Percentiles rank a stretch among this genome's conserved stretches.
These are phyloP conservation scores for Akanthomyces lecanii DNA, from an alignment of 2,329 filamentous ascomycete species.

Conservation along the genomic window DNA sequence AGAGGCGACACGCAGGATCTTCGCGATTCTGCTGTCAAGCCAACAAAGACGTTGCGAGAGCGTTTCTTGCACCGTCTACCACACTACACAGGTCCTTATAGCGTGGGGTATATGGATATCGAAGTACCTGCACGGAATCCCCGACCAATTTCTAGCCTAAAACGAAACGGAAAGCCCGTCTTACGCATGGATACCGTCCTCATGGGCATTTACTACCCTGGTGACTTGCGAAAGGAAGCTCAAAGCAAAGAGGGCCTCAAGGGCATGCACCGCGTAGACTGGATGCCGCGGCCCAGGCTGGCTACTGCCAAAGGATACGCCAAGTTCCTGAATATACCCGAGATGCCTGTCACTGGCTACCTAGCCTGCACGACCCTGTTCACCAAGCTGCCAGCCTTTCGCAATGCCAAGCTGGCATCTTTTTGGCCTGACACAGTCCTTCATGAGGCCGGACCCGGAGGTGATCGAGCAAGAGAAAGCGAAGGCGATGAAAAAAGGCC, in stretches of 20 bases:
- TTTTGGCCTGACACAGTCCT: conserved; percentile 4
- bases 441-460: neutral
- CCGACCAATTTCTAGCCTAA: conserved; percentile 37
- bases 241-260: conserved; percentile 27
- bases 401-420: conserved; percentile 54
- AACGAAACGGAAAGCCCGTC: conserved; percentile 35
- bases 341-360: conserved; percentile 45
- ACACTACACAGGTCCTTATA: conserved; percentile 59
- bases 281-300: conserved; percentile 56
- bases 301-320: conserved; percentile 57
- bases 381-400: conserved; percentile 60
- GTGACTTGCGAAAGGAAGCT: conserved; percentile 34
- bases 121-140: conserved; percentile 53
- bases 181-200: conserved; percentile 52
- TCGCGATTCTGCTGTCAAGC: conserved; percentile 24
- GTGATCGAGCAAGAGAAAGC: neutral
- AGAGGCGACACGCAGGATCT: conserved; percentile 11
- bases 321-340: conserved; percentile 53
- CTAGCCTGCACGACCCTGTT: conserved; percentile 57
- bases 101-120: conserved; percentile 64
- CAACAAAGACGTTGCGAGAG: conserved; percentile 33
- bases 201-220: conserved; percentile 63
- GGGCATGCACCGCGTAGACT: conserved; percentile 52
- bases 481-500: conserved; percentile 30
- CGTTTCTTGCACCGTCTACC: conserved; percentile 49